phyloP scores from a whole-genome alignment of 1,139 yeast genomes.

The Hemisphaericaspora subhashii region DNA sequence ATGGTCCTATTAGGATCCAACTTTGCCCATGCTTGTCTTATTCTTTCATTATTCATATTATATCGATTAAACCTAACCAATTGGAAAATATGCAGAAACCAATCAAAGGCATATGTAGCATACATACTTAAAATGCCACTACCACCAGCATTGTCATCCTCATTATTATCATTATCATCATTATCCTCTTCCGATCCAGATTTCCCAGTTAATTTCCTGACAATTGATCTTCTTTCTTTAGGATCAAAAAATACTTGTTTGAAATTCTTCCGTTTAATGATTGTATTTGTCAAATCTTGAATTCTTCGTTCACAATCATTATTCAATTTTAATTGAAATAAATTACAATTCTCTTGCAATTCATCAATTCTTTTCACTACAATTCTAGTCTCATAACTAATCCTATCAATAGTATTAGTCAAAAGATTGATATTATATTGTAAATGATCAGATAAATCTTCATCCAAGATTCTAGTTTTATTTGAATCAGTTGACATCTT shows the following conservation, averaged over 20 bases:
- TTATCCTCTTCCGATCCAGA: conserved; percentile 11
- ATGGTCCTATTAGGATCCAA: conserved; percentile 46
- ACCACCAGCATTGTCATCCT: conserved; percentile 1
- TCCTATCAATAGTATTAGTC: conserved; percentile 69
- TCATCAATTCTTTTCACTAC: conserved; percentile 74
- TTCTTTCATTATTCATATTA: conserved; percentile 46
- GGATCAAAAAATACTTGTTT: conserved; percentile 30
- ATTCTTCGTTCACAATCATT: conserved; percentile 31
- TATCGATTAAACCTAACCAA: conserved; percentile 38
- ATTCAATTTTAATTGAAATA: conserved; percentile 44
- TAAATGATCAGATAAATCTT: conserved; percentile 34
- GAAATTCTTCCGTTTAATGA: conserved; percentile 35
- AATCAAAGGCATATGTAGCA: conserved; percentile 32
- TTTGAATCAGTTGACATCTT: conserved; percentile 30
- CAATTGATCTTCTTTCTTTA: conserved; percentile 29
- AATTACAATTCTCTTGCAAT: conserved; percentile 63
- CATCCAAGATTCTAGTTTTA: conserved; percentile 33
- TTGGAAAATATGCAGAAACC: conserved; percentile 30
- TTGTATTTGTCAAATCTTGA: conserved; percentile 34
- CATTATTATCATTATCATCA: conserved; percentile 4
- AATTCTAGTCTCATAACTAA: conserved; percentile 77
- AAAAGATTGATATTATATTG: conserved; percentile 59
- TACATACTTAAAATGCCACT: conserved; percentile 17
- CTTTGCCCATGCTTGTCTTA: conserved; percentile 42
- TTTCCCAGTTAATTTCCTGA: conserved; percentile 27